Conservation (phyloP, 352 stramenopile species). For the Globisporangium viniferum region DNA sequence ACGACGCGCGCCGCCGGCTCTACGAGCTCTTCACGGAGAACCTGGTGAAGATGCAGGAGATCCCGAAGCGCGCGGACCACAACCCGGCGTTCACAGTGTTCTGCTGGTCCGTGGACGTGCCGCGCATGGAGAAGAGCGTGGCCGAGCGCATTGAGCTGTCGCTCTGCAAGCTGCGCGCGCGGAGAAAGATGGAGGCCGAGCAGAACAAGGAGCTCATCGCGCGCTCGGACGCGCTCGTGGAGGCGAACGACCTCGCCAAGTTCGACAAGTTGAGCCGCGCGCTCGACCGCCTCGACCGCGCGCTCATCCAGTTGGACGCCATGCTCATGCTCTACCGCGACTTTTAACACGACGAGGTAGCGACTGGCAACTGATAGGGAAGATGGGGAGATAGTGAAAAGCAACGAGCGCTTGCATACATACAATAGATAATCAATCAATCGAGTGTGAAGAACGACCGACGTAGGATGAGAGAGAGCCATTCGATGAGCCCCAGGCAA, state of each 20-base stretch:
- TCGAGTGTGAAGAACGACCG: neutral
- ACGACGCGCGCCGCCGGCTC: conserved; percentile 74
- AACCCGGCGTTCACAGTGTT: conserved; percentile 88
- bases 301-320: conserved; percentile 76
- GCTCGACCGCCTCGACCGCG: conserved; percentile 80
- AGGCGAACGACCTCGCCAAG: conserved; percentile 81
- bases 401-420: neutral
- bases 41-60: conserved; percentile 82
- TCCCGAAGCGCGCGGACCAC: conserved; percentile 85
- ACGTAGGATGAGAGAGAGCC: neutral
- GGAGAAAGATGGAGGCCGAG: conserved; percentile 73
- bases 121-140: conserved; percentile 57
- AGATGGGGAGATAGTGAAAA: neutral
- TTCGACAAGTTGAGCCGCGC: conserved; percentile 85
- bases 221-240: conserved; percentile 82
- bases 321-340: conserved; percentile 89
- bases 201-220: conserved; percentile 88
- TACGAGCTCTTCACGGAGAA: conserved; percentile 80
- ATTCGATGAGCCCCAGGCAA: neutral
- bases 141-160: conserved; percentile 67
- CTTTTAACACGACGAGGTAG: conserved; percentile 45
- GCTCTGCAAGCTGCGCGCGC: conserved; percentile 64
- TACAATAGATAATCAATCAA: conserved; percentile 5
- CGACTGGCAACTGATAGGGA: neutral
- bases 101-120: conserved; percentile 81